phyloP scores from a whole-genome alignment of 306 rosid genomes.

The Trichosanthes truncata region DNA sequence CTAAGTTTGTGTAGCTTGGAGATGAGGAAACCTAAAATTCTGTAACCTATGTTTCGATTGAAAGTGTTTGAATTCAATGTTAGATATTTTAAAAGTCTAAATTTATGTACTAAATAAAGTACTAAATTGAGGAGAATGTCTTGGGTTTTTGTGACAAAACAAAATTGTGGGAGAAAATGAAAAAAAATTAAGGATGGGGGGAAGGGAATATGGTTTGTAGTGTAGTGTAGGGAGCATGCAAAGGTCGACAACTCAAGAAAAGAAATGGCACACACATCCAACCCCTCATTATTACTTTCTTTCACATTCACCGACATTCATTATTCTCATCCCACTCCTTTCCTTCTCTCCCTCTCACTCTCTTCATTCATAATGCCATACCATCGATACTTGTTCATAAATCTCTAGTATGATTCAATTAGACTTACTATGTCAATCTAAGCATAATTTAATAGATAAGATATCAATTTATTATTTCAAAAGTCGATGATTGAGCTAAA shows the following conservation, averaged over 20 bases:
- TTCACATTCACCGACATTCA: conserved; percentile 10
- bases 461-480: too few relatives aligned
- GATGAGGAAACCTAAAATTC: too few relatives aligned
- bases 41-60: not conserved
- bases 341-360: not conserved
- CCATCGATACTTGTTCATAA: too few relatives aligned
- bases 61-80: too few relatives aligned
- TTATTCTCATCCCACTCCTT: not conserved
- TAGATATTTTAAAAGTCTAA: too few relatives aligned
- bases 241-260: conserved; percentile 1
- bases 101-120: not conserved
- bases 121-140: not conserved
- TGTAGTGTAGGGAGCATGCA: conserved; percentile 6
- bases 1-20: not conserved
- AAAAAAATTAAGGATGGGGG: not conserved
- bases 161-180: not conserved
- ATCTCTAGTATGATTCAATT: too few relatives aligned
- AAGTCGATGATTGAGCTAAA: too few relatives aligned
- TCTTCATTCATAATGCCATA: not conserved
- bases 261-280: not conserved
- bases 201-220: not conserved
- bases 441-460: too few relatives aligned
- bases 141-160: not conserved
- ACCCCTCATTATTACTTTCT: conserved; percentile 8
- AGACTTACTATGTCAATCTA: too few relatives aligned